Conservation (phyloP, 2,329 filamentous ascomycete species). For the Claviceps cyperi region DNA sequence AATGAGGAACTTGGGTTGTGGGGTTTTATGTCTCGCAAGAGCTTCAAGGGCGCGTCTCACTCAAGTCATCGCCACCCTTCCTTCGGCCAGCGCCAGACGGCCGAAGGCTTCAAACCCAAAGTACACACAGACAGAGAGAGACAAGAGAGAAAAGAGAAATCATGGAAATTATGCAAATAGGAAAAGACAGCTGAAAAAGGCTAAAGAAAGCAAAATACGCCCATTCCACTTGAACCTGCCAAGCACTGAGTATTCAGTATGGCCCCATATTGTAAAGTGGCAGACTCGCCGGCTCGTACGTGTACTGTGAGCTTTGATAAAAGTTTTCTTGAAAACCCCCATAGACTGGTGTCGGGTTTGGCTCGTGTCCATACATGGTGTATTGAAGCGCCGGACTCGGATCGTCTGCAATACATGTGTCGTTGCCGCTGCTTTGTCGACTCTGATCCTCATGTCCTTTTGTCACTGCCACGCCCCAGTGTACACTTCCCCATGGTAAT, state of each 20-base stretch:
- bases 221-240: background rate
- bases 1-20: too few relatives aligned
- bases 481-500: slow-evolving; percentile 58
- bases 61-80: too few relatives aligned
- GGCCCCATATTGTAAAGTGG: background rate
- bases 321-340: slow-evolving; percentile 20
- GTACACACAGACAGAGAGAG: background rate
- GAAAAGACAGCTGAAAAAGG: background rate
- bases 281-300: slow-evolving; percentile 11
- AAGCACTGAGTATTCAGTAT: background rate
- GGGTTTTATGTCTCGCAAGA: too few relatives aligned
- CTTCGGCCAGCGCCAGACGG: too few relatives aligned
- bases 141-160: background rate
- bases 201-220: background rate
- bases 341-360: slow-evolving; percentile 18
- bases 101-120: too few relatives aligned
- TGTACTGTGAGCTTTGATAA: slow-evolving; percentile 16
- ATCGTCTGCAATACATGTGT: slow-evolving; percentile 23
- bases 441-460: slow-evolving; percentile 36
- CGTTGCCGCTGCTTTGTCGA: slow-evolving; percentile 26
- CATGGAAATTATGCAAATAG: background rate
- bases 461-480: slow-evolving; percentile 38
- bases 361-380: slow-evolving; percentile 10
- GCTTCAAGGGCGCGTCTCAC: too few relatives aligned
- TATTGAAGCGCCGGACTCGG: slow-evolving; percentile 15